Conservation (phyloP, 1,139 yeast genomes). For the Blastobotrys serpentis region DNA sequence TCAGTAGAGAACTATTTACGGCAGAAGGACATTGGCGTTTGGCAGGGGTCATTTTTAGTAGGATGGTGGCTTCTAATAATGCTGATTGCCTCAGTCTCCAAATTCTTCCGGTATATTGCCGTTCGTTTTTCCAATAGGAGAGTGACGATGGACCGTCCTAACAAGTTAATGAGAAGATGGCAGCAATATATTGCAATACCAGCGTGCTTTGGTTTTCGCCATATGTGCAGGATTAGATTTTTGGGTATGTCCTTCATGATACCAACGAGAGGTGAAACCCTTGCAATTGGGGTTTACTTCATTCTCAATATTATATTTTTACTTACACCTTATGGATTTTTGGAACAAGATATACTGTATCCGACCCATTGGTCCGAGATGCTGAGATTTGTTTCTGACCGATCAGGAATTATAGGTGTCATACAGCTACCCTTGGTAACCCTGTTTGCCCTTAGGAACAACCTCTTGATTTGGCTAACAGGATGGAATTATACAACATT, state of each 20-base stretch:
- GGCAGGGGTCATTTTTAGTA: constrained; percentile 38
- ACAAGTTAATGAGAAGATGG: constrained; percentile 23
- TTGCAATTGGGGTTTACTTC: constrained; percentile 49
- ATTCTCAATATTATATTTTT: constrained; percentile 46
- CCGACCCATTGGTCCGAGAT: constrained; percentile 44
- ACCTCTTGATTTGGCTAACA: constrained; percentile 54
- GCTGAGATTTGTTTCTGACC: constrained; percentile 50
- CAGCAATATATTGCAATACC: constrained; percentile 35
- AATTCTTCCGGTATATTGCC: constrained; percentile 25
- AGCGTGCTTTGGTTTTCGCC: constrained; percentile 36
- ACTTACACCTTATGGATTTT: constrained; percentile 46
- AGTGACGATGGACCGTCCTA: constrained; percentile 30
- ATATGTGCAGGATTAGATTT: constrained; percentile 30
- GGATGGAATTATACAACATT: constrained; percentile 64
- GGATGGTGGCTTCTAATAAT: constrained; percentile 39
- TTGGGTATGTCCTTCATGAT: constrained; percentile 36
- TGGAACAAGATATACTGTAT: constrained; percentile 43
- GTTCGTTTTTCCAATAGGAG: constrained; percentile 31
- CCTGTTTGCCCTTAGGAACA: constrained; percentile 61
- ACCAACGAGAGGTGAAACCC: constrained; percentile 66
- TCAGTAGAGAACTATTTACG: constrained; percentile 29
- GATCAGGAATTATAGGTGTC: constrained; percentile 62
- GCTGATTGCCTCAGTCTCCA: constrained; percentile 21
- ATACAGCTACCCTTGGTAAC: constrained; percentile 55
- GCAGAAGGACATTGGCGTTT: constrained; percentile 36